Evolutionary conservation across 139 green algal genomes (phyloP).

Genomic region (Tetradesmus lagerheimii): DNA sequence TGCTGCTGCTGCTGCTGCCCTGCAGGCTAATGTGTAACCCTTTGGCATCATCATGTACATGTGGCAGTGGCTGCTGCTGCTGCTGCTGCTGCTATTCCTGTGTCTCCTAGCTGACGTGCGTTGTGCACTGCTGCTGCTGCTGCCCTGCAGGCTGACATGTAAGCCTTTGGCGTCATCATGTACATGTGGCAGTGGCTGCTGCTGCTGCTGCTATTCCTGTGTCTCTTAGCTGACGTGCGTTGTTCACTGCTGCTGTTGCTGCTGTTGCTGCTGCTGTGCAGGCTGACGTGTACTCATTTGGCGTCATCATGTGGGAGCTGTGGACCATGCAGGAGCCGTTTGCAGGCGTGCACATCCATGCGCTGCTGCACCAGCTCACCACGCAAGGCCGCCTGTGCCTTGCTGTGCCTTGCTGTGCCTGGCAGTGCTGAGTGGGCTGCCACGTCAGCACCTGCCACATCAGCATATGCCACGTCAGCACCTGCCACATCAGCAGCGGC

Average conservation of each 20-base stretch:
- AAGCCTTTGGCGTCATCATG: conserved; percentile 70
- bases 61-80: no score
- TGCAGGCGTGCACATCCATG: conserved; percentile 10
- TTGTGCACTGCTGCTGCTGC: no score
- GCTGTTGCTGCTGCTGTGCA: not conserved
- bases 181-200: not conserved
- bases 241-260: no score
- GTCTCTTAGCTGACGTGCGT: no score
- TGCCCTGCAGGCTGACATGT: conserved; percentile 35
- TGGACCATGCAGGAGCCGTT: conserved; percentile 40
- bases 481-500: not conserved
- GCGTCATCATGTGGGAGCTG: conserved; percentile 64
- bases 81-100: no score
- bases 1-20: no score
- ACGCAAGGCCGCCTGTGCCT: not conserved
- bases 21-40: conserved; percentile 43
- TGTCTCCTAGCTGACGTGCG: no score
- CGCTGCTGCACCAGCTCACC: conserved; percentile 42
- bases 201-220: no score
- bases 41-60: conserved; percentile 72
- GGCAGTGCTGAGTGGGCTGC: conserved; percentile 14
- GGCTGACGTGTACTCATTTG: conserved; percentile 62
- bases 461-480: no score
- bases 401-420: not conserved
- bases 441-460: no score